A percentile compares a stretch with the other conserved stretches of the same genome.
These are phyloP conservation scores for Leccinellum albellum DNA, from an alignment of 768 basidiomycete genomes.

Conservation along the genomic window DNA sequence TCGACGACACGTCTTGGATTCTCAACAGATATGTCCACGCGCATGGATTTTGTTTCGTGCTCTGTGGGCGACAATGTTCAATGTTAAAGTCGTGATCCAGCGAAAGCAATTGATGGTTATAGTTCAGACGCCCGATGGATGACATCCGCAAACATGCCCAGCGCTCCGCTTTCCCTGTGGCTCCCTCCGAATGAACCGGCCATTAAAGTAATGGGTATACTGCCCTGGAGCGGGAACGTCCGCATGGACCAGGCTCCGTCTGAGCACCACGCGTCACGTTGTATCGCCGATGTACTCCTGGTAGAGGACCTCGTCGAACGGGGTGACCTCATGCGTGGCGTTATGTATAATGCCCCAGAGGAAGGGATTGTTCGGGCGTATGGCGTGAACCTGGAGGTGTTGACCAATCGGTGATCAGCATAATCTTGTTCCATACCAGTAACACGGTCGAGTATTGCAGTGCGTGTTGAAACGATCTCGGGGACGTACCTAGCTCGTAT, in stretches of 20 bases:
- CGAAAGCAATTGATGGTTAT: slow-evolving; percentile 31
- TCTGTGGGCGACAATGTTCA: slow-evolving; percentile 37
- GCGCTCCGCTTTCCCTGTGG: slow-evolving; percentile 28
- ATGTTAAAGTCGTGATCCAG: slow-evolving; percentile 33
- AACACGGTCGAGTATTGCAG: slow-evolving; percentile 1
- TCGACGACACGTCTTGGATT: no score
- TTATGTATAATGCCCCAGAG: no score
- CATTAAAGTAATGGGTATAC: background rate
- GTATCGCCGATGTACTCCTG: no score
- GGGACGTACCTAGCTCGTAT: slow-evolving; percentile 3
- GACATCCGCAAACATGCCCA: slow-evolving; percentile 34
- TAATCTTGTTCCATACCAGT: slow-evolving; percentile 6
- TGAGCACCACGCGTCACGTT: no score
- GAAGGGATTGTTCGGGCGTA: no score
- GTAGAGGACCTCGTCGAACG: no score
- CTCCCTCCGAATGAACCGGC: background rate
- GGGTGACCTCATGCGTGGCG: background rate
- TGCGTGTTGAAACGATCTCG: background rate
- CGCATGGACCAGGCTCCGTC: no score
- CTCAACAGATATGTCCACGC: no score
- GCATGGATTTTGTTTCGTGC: slow-evolving; percentile 26
- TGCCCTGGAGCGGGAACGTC: no score
- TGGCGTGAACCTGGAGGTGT: slow-evolving; percentile 10
- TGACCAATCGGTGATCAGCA: background rate
- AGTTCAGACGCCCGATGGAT: slow-evolving; percentile 28